A percentile compares a stretch with the other conserved stretches of the same genome.
Conservation (phyloP, 2,329 filamentous ascomycete genomes). For the Helicocarpus griseus region DNA sequence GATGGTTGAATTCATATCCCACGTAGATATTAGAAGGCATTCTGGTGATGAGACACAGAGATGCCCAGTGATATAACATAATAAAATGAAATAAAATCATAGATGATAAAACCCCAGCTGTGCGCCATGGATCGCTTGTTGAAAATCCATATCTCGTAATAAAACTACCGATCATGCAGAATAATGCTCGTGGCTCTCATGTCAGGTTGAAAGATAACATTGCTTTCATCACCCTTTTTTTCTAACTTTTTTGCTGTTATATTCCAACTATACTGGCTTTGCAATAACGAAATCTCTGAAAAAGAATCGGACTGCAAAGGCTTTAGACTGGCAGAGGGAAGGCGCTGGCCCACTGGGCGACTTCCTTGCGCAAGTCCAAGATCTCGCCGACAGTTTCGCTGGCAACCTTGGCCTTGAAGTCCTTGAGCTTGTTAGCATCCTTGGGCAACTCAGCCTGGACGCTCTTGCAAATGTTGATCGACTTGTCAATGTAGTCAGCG, state of each 20-base stretch:
- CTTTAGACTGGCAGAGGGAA: conserved; percentile 74
- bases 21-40: neutral
- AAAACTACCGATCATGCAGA: conserved; percentile 8
- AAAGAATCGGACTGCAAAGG: neutral
- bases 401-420: conserved; percentile 91
- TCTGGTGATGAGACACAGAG: conserved; percentile 10
- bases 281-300: neutral
- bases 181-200: conserved; percentile 8
- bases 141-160: conserved; percentile 14
- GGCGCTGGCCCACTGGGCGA: conserved; percentile 71
- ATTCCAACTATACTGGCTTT: neutral
- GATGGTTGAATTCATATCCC: conserved; percentile 6
- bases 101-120: neutral
- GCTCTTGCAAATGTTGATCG: conserved; percentile 83
- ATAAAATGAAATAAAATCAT: neutral
- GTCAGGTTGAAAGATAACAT: conserved; percentile 13
- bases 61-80: neutral
- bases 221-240: conserved; percentile 3
- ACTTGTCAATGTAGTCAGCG: conserved; percentile 76
- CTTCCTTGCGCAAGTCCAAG: conserved; percentile 77
- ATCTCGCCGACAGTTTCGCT: conserved; percentile 71
- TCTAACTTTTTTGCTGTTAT: neutral
- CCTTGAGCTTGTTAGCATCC: conserved; percentile 98
- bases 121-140: conserved; percentile 16
- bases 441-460: conserved; percentile 79